Evolutionary conservation across 2,329 filamentous ascomycete species (phyloP), one percentile per base, ranked within the genome.

Genomic region (Fusarium nygamai): DNA sequence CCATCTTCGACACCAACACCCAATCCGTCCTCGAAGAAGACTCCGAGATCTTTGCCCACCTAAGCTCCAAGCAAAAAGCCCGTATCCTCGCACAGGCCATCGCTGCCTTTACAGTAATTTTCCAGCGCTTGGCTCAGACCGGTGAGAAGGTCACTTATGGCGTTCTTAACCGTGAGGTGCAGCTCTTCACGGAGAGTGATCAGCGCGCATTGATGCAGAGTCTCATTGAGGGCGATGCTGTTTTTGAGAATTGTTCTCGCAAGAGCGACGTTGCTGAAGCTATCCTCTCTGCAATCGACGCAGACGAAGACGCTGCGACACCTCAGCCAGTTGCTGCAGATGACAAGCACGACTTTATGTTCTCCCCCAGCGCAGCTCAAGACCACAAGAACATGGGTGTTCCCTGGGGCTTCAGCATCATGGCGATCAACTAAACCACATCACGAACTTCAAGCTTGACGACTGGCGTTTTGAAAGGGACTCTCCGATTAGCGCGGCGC

Each of bases 1-100:
- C 77, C 68, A 77, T 76, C 61, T 79, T 79, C 53, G 76, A 78
- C 70, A 77, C 74, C 46, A 71, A 79, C 39, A 79, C 77, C 14
- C 77, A 79, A 34, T 57, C 57, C 9, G 74, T 69, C 34, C 70
- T 79, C 7, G 77, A 79, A 61, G 74, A 76, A 56, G 77, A 79
- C 64, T 78, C 77, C 13, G 71, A 79, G 36, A 75, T 78, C 60
- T 79, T 79, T 50, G 73, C 77, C 7, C 64, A 75, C 29, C 71
- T 79, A 5, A 67, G 57, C 67, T 67, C 73, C 19, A 76, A 71
- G 29, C 74, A 78, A 48, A 79, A 77, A 54, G 70, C 61, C 33
- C 74, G 71, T 53, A 77, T 79, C 43, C 64, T 79, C 17, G 76
- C 77, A 27, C 76, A 79, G 64, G 77, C 77, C 22, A 79, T 79